Evolutionary conservation across 768 basidiomycete genomes (phyloP).

Genomic region (Macrolepiota albuminosa): DNA sequence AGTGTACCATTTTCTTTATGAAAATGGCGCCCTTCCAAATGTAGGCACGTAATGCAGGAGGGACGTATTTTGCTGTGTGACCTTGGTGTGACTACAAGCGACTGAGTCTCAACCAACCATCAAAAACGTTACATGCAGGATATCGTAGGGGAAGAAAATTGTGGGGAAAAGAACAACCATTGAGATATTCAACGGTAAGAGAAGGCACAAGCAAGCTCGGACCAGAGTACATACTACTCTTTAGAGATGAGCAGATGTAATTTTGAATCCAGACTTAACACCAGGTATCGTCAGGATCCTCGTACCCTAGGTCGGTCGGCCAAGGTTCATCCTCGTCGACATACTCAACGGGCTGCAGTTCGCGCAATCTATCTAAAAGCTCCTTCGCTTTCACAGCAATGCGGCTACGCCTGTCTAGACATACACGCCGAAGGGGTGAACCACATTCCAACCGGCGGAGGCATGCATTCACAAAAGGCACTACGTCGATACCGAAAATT

Average conservation of each 20-base stretch:
- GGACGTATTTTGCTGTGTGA: too few relatives aligned
- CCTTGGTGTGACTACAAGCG: too few relatives aligned
- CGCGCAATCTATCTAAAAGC: slow-evolving; percentile 23
- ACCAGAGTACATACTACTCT: background rate
- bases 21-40: too few relatives aligned
- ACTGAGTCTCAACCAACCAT: too few relatives aligned
- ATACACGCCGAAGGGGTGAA: slow-evolving; percentile 18
- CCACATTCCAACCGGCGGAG: slow-evolving; percentile 17
- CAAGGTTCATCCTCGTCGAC: slow-evolving; percentile 21
- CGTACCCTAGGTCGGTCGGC: slow-evolving; percentile 35
- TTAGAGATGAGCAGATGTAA: background rate
- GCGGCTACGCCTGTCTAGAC: slow-evolving; percentile 34
- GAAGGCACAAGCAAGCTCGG: background rate
- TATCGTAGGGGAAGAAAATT: background rate
- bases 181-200: background rate
- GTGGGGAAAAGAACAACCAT: background rate
- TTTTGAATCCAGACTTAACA: background rate
- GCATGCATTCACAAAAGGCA: slow-evolving; percentile 27
- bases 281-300: slow-evolving; percentile 30
- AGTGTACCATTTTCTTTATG: too few relatives aligned
- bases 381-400: slow-evolving; percentile 26
- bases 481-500: slow-evolving; percentile 26
- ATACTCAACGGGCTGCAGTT: slow-evolving; percentile 26
- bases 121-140: background rate
- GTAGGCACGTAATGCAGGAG: too few relatives aligned